A percentile compares a stretch with the other conserved stretches of the same genome.
phyloP scores from a whole-genome alignment of 768 basidiomycete genomes.

The Lyophyllum semitale region DNA sequence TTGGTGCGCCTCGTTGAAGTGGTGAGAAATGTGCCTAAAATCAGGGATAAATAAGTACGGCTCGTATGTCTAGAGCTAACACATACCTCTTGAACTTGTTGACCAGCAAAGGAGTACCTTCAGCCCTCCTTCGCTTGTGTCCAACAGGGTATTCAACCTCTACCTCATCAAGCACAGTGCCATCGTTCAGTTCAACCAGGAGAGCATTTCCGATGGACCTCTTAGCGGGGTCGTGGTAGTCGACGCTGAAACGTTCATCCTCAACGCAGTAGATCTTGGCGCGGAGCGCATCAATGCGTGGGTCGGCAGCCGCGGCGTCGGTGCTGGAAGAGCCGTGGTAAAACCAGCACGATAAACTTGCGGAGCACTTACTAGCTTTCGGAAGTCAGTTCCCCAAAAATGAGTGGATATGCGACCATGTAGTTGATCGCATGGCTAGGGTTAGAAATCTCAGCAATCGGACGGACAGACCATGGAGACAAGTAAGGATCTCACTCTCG shows the following conservation, averaged over 20 bases:
- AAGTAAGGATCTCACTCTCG: conserved; percentile 62
- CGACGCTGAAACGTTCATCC: conserved; percentile 77
- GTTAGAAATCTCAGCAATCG: conserved; percentile 6
- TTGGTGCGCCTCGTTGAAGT: conserved; percentile 72
- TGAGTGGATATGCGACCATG: conserved; percentile 96
- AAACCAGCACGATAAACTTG: not conserved
- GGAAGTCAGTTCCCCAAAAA: conserved; percentile 86
- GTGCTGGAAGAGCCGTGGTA: conserved; percentile 40
- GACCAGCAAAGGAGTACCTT: conserved; percentile 85
- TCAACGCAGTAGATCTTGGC: conserved; percentile 90
- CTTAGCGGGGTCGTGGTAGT: conserved; percentile 88
- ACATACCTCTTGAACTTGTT: conserved; percentile 79
- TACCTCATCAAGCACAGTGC: conserved; percentile 86
- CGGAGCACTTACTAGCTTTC: conserved; percentile 68
- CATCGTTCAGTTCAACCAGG: conserved; percentile 84
- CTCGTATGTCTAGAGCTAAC: not conserved
- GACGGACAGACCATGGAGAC: not conserved
- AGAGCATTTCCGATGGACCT: conserved; percentile 92
- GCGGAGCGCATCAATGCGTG: conserved; percentile 86
- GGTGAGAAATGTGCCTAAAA: conserved; percentile 67
- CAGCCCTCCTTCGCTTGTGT: conserved; percentile 82
- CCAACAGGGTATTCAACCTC: conserved; percentile 91
- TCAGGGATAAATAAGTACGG: conserved; percentile 1
- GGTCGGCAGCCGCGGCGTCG: conserved; percentile 82
- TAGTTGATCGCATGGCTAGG: conserved; percentile 88